Evolutionary conservation across 768 basidiomycete species (phyloP).

Genomic region (Russula compacta): DNA sequence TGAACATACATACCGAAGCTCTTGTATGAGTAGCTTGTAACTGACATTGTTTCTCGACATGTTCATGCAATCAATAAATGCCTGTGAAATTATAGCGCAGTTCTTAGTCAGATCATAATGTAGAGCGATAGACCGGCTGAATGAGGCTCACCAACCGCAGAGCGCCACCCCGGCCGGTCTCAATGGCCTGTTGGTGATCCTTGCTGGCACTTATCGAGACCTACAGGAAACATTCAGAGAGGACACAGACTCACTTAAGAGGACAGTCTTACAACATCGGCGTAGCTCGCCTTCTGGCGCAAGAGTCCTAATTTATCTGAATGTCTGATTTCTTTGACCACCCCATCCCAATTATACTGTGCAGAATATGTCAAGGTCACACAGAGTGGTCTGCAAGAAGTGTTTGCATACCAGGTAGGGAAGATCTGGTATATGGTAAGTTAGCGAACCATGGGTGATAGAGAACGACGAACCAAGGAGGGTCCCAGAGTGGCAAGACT

Average conservation of each 20-base stretch:
- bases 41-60: not conserved
- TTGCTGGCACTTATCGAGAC: not conserved
- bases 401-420: not conserved
- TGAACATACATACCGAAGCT: not conserved
- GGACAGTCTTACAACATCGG: not conserved
- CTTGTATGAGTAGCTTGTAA: not conserved
- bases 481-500: constrained; percentile 1
- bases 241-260: not conserved
- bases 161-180: not conserved
- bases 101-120: not conserved
- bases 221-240: not conserved
- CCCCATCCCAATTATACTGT: not conserved
- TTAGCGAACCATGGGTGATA: not conserved
- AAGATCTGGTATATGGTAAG: not conserved
- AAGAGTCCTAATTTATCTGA: not conserved
- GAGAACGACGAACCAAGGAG: not conserved
- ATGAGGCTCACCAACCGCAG: not conserved
- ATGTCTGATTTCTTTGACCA: not conserved
- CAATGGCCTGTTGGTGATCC: not conserved
- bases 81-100: not conserved
- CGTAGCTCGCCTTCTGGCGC: not conserved
- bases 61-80: not conserved
- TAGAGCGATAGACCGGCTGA: no score
- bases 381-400: not conserved
- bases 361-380: not conserved